These are phyloP conservation scores for Stachybotrys elegans DNA, from an alignment of 2,329 filamentous ascomycete genomes.

Conservation along the genomic window DNA sequence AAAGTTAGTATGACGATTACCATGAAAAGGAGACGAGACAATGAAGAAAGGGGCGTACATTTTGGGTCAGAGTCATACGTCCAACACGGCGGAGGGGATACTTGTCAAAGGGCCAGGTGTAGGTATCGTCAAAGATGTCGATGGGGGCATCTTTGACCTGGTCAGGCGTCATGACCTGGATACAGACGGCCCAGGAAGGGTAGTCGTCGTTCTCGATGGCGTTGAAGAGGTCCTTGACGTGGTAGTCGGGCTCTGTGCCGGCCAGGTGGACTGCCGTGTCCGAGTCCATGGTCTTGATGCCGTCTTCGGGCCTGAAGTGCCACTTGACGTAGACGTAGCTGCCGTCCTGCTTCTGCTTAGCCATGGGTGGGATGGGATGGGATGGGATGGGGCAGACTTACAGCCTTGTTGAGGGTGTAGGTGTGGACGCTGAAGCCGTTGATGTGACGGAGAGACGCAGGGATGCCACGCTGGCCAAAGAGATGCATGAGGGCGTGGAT, in stretches of 20 bases:
- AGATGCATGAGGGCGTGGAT: slow-evolving; percentile 1
- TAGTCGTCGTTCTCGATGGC: slow-evolving; percentile 27
- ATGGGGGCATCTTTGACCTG: slow-evolving; percentile 41
- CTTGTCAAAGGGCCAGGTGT: slow-evolving; percentile 46
- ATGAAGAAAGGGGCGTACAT: too few relatives aligned
- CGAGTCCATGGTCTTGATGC: neutral
- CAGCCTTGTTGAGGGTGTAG: neutral
- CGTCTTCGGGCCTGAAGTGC: slow-evolving; percentile 2
- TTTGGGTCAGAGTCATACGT: slow-evolving; percentile 41
- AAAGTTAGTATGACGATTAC: slow-evolving; percentile 18
- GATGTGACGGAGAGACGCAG: neutral
- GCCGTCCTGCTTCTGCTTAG: too few relatives aligned
- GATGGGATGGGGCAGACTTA: too few relatives aligned
- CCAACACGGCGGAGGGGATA: slow-evolving; percentile 45
- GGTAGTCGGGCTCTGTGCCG: slow-evolving; percentile 1
- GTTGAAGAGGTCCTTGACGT: slow-evolving; percentile 13
- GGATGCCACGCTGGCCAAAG: neutral
- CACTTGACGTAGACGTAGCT: slow-evolving; percentile 1
- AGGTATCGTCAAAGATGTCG: slow-evolving; percentile 53
- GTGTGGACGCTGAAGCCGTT: slow-evolving; percentile 3
- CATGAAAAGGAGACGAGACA: too few relatives aligned
- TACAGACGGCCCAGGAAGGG: slow-evolving; percentile 49
- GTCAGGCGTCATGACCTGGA: slow-evolving; percentile 47
- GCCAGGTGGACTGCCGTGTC: neutral
- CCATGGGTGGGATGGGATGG: too few relatives aligned